Conservation (phyloP, 768 basidiomycete species). For the Exsudoporus frostii region DNA sequence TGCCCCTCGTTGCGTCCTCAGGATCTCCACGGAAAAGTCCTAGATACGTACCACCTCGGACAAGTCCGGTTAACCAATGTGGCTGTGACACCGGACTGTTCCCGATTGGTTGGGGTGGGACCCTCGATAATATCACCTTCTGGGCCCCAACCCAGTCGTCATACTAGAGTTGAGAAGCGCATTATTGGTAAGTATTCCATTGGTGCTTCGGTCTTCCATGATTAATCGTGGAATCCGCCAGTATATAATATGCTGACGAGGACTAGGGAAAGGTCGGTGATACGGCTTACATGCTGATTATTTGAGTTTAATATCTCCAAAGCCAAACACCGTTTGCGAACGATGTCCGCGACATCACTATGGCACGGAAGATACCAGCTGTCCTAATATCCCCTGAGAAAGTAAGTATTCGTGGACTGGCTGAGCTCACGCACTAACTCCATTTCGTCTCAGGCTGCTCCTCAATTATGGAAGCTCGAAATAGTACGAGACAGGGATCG, state of each 20-base stretch:
- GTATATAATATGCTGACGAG: constrained; percentile 48
- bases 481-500: constrained; percentile 50
- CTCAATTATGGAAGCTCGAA: constrained; percentile 75
- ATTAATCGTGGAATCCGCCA: constrained; percentile 18
- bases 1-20: constrained; percentile 15
- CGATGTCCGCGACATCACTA: constrained; percentile 51
- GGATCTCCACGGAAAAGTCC: constrained; percentile 46
- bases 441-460: constrained; percentile 51
- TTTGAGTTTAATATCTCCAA: constrained; percentile 10
- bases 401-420: constrained; percentile 15
- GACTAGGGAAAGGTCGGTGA: constrained; percentile 42
- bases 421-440: constrained; percentile 4
- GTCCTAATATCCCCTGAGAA: constrained; percentile 41
- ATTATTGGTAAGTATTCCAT: constrained; percentile 42
- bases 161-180: constrained; percentile 50
- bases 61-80: constrained; percentile 48
- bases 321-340: constrained; percentile 56
- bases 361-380: constrained; percentile 42
- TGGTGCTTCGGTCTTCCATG: not conserved
- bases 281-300: not conserved
- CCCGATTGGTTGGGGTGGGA: constrained; percentile 48
- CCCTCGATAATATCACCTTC: constrained; percentile 41
- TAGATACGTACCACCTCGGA: constrained; percentile 42
- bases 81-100: constrained; percentile 45
- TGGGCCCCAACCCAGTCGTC: constrained; percentile 45